Conservation (phyloP, 139 green algal species). For the Zygnema cylindricum region DNA sequence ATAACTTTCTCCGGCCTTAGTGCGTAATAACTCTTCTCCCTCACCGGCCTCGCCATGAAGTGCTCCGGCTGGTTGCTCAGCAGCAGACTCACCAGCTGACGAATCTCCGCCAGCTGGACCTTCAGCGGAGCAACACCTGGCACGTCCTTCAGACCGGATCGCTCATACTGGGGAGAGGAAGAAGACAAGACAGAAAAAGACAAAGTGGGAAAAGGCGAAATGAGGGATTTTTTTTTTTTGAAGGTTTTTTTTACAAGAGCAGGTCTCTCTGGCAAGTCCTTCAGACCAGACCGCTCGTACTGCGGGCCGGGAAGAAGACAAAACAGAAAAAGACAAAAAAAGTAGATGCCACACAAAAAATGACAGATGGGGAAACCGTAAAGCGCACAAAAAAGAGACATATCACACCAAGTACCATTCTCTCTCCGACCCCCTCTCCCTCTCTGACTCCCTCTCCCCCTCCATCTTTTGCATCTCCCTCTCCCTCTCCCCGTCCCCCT, state of each 20-base stretch:
- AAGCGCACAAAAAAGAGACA: no score
- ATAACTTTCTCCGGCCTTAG: conserved; percentile 39
- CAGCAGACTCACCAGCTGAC: conserved; percentile 55
- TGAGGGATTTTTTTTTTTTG: no score
- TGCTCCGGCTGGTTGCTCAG: conserved; percentile 55
- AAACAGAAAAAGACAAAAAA: no score
- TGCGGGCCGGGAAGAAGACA: neutral
- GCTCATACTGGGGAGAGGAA: conserved; percentile 22
- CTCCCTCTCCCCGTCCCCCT: no score
- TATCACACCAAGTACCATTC: no score
- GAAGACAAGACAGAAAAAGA: conserved; percentile 13
- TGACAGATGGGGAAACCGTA: no score
- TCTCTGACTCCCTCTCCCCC: no score
- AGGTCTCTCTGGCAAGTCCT: neutral
- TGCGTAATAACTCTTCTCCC: conserved; percentile 49
- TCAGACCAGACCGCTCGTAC: conserved; percentile 37
- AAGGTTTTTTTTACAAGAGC: no score
- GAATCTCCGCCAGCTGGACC: conserved; percentile 37
- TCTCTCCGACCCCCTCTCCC: no score
- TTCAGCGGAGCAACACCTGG: conserved; percentile 19
- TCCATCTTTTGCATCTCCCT: no score
- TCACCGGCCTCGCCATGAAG: conserved; percentile 1
- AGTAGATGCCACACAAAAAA: no score
- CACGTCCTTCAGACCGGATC: conserved; percentile 40
- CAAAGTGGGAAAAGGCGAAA: neutral